A percentile compares a stretch with the other conserved stretches of the same genome.
These are phyloP conservation scores for Liquidambar formosana DNA, from an alignment of 164 flowering plant species.

Conservation along the genomic window DNA sequence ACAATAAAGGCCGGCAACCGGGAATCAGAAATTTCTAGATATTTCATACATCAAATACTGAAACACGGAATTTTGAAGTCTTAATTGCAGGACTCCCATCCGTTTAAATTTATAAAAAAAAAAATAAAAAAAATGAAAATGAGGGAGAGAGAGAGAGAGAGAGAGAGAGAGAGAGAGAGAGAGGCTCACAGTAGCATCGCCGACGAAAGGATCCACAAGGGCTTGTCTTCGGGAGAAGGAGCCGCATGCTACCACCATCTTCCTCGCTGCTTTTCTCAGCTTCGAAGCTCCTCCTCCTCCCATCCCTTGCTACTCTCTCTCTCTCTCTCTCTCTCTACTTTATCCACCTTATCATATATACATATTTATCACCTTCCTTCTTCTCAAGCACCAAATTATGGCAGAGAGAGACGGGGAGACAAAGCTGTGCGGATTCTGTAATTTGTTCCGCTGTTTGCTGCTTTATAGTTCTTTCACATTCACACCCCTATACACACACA, in stretches of 20 bases:
- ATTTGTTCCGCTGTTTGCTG: conserved; percentile 3
- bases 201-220: conserved; percentile 12
- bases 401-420: conserved; percentile 1
- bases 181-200: background rate
- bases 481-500: background rate
- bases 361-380: background rate
- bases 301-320: conserved; percentile 5
- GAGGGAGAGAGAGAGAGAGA: background rate
- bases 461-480: conserved; percentile 15
- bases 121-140: background rate
- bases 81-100: too few relatives aligned
- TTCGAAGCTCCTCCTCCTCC: conserved; percentile 24
- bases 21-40: too few relatives aligned
- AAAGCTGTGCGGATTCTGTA: conserved; percentile 7
- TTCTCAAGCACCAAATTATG: background rate
- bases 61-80: too few relatives aligned
- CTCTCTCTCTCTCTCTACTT: conserved; percentile 5
- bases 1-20: too few relatives aligned
- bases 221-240: conserved; percentile 34
- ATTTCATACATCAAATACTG: too few relatives aligned
- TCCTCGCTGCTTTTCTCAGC: conserved; percentile 43
- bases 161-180: background rate
- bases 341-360: background rate
- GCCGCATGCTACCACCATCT: conserved; percentile 41
- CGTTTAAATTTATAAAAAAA: background rate